Evolutionary conservation across 805 yeast species (phyloP).

Genomic region (Suhomyces sp.): DNA sequence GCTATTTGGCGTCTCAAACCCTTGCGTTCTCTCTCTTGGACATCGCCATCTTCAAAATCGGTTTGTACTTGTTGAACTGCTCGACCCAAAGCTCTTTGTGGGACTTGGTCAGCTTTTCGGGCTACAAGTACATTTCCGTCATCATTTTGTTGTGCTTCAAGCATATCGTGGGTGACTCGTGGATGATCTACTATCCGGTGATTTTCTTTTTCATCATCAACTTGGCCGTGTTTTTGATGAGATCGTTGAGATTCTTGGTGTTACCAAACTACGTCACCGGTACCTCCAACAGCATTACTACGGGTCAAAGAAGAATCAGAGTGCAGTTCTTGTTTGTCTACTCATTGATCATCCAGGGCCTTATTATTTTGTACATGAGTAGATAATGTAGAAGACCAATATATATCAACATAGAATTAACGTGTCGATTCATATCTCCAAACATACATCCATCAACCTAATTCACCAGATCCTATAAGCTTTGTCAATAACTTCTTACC

Average conservation of each 20-base stretch:
- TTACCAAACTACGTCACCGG: constrained; percentile 49
- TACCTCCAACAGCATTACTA: constrained; percentile 53
- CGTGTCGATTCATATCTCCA: not conserved
- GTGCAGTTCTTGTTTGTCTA: constrained; percentile 85
- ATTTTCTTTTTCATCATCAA: constrained; percentile 37
- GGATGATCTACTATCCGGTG: constrained; percentile 34
- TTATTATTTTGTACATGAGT: constrained; percentile 69
- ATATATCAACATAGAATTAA: not conserved
- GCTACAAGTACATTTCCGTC: constrained; percentile 89
- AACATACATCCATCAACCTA: not conserved
- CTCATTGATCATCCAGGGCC: constrained; percentile 75
- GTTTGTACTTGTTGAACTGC: constrained; percentile 75
- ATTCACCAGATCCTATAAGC: not conserved
- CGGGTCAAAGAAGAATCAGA: constrained; percentile 70
- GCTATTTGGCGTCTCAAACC: constrained; percentile 81
- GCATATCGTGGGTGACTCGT: constrained; percentile 36
- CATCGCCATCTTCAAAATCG: constrained; percentile 69
- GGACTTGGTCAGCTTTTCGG: constrained; percentile 86
- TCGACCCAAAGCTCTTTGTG: constrained; percentile 58
- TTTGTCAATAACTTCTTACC: not conserved
- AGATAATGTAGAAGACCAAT: constrained; percentile 11
- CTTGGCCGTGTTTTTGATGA: constrained; percentile 59
- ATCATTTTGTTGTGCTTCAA: constrained; percentile 55
- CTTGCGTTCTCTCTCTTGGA: constrained; percentile 80
- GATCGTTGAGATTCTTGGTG: constrained; percentile 66